Percentiles rank a stretch among this genome's conserved stretches.
Conservation (phyloP, 306 rosid species). For the Quercus robur region DNA sequence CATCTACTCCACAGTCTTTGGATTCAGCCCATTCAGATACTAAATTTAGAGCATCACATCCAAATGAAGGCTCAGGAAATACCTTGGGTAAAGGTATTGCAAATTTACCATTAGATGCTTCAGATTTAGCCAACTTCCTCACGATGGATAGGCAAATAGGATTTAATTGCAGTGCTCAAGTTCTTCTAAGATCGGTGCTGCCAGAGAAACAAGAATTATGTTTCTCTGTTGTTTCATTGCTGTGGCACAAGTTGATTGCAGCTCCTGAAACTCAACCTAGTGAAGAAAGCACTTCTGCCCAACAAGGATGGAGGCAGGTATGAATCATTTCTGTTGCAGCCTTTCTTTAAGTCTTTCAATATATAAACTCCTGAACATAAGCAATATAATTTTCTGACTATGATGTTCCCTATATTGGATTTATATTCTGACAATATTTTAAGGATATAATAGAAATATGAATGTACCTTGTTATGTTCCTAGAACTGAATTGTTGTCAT, state of each 20-base stretch:
- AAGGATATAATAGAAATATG: neutral
- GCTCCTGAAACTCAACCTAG: constrained; percentile 91
- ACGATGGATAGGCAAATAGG: constrained; percentile 91
- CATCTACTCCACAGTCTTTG: constrained; percentile 32
- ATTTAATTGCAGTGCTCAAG: constrained; percentile 75
- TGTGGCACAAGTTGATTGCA: constrained; percentile 93
- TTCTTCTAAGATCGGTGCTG: constrained; percentile 73
- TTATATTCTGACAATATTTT: neutral
- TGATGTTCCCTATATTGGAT: neutral
- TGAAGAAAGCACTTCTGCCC: constrained; percentile 97
- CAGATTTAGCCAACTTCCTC: constrained; percentile 93
- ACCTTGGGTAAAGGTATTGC: constrained; percentile 59
- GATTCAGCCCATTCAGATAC: constrained; percentile 40
- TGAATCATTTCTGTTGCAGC: constrained; percentile 5
- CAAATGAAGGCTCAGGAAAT: constrained; percentile 51
- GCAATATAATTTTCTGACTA: neutral
- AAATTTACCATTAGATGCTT: constrained; percentile 75
- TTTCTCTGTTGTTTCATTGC: constrained; percentile 89
- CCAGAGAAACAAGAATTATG: constrained; percentile 86
- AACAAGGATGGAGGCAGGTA: constrained; percentile 99
- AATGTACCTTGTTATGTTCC: neutral
- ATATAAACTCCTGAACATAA: neutral
- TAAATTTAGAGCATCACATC: constrained; percentile 31
- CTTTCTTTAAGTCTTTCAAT: neutral
- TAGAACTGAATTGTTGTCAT: neutral